Evolutionary conservation across 2,329 filamentous ascomycete genomes (phyloP), one percentile per base, ranked within the genome.

Genomic region (Alternaria ventricosa): DNA sequence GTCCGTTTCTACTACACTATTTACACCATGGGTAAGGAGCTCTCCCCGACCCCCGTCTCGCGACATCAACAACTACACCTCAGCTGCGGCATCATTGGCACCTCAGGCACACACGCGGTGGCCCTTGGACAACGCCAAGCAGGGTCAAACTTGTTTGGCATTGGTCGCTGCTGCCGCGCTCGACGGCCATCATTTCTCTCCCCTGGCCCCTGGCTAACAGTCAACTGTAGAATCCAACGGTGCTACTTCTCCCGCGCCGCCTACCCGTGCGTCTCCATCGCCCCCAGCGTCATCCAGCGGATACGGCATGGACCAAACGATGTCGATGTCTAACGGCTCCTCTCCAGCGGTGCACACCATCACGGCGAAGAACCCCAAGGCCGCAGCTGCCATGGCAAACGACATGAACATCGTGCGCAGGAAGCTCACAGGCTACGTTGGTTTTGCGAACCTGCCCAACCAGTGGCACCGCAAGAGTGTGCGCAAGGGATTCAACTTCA

Each of bases 381-480:
- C 81, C 64, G 83, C 84, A 64, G 81, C 84, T 59, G 77, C 83
- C 73, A 78, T 84, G 71, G 81, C 83, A 56, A 80, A 80, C 71
- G 79, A 87, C 72, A 91, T 91, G 87, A 98, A 99, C 87, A 97
- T 99, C 81, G 95, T 99, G 76, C 93, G 96, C 83, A 90, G 96
- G 83, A 99, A 99, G 87, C 87, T 99, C 80, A 98, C 96, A 55
- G 96, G 96, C 79, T 99, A 98, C 78, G 96, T 99, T 78, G 96
- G 96, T 71, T 99, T 99, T 79, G 96, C 96, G 82, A 99, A 99
- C 82, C 85, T 99, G 80, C 96, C 96, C 70, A 99, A 99, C 86
- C 96, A 99, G 85, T 99, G 96, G 96, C 96, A 99, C 87, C 95
- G 96, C 83, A 99, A 99, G 91, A 97, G 94, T 89, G 96, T 99